Conservation (phyloP, 2,329 filamentous ascomycete genomes). For the Xylariaceae sp. region DNA sequence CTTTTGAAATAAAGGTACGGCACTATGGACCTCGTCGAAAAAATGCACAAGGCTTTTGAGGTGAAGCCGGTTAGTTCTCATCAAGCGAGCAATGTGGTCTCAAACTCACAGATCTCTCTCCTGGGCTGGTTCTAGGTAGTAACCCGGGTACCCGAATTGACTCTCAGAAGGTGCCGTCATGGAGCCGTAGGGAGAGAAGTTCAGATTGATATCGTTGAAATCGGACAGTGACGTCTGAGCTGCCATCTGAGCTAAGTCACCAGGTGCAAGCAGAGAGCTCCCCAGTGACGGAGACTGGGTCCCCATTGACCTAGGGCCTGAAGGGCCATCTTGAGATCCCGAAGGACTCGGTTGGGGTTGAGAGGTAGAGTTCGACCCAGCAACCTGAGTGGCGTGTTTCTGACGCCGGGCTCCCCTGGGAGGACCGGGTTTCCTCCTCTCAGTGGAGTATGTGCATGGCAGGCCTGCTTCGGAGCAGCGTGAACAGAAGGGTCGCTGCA, state of each 20-base stretch:
- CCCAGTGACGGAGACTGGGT: neutral
- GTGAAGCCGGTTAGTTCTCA: no score
- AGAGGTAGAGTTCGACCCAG: neutral
- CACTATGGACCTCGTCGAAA: constrained; percentile 26
- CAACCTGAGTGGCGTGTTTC: constrained; percentile 1
- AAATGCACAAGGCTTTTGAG: constrained; percentile 18
- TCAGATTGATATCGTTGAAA: constrained; percentile 4
- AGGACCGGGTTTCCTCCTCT: constrained; percentile 28
- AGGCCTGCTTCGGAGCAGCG: constrained; percentile 26
- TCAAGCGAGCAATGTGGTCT: neutral
- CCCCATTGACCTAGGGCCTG: neutral
- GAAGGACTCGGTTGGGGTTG: neutral
- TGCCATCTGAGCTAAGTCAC: neutral
- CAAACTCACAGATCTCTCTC: constrained; percentile 18
- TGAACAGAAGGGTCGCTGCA: constrained; percentile 27
- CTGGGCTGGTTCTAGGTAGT: constrained; percentile 12
- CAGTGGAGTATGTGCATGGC: constrained; percentile 26
- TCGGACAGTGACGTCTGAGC: constrained; percentile 2
- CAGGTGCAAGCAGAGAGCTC: neutral
- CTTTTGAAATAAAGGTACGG: constrained; percentile 26
- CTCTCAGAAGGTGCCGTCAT: neutral
- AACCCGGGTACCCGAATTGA: constrained; percentile 12
- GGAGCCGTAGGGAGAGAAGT: constrained; percentile 7
- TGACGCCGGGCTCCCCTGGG: constrained; percentile 22
- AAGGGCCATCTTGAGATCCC: neutral